These are phyloP conservation scores for Yarrowia sp. DNA, from an alignment of 805 yeast genomes.

Conservation along the genomic window DNA sequence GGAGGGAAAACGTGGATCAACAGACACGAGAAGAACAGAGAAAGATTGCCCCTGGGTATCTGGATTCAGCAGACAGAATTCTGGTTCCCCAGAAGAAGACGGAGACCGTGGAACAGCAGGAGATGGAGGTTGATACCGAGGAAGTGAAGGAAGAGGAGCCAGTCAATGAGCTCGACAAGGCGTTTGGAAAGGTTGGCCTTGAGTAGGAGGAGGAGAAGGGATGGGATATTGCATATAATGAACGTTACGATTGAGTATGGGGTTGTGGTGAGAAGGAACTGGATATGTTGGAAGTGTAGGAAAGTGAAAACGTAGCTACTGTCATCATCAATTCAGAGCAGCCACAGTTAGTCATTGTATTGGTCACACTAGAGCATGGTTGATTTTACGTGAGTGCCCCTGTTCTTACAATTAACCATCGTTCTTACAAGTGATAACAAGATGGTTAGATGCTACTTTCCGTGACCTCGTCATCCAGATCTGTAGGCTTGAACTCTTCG, in stretches of 20 bases:
- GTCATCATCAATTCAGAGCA: too few species aligned
- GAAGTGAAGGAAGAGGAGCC: slow-evolving; percentile 10
- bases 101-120: slow-evolving; percentile 2
- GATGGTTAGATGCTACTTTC: too few species aligned
- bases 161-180: slow-evolving; percentile 45
- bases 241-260: background rate
- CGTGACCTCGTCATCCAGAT: too few species aligned
- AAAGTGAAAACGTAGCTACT: too few species aligned
- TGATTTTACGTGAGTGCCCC: too few species aligned
- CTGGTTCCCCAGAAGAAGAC: slow-evolving; percentile 44
- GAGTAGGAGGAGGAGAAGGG: background rate
- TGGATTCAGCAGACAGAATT: slow-evolving; percentile 47
- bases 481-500: too few species aligned
- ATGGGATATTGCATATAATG: slow-evolving; percentile 11
- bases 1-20: slow-evolving; percentile 48
- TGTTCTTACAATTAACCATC: too few species aligned
- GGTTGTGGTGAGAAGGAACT: too few species aligned
- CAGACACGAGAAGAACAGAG: slow-evolving; percentile 46
- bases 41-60: slow-evolving; percentile 56
- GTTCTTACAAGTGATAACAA: too few species aligned
- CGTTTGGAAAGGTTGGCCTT: slow-evolving; percentile 44
- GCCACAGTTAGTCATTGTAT: too few species aligned
- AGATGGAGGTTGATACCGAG: slow-evolving; percentile 11
- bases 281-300: too few species aligned
- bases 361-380: too few species aligned